phyloP scores from a whole-genome alignment of 768 basidiomycete genomes.

The Tricholoma flavovirens region DNA sequence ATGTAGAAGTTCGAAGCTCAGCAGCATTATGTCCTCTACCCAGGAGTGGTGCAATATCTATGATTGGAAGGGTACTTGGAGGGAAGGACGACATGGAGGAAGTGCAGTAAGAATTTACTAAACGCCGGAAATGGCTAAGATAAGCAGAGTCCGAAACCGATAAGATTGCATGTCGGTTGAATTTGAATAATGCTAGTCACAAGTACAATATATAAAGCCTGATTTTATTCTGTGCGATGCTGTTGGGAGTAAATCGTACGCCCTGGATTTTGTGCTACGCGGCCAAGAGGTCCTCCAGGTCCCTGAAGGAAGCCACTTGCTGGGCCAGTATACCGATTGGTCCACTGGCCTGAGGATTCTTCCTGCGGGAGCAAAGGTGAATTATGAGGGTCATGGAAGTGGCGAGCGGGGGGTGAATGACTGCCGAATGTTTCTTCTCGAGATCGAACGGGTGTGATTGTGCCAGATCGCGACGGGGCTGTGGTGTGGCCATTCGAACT shows the following conservation, averaged over 20 bases:
- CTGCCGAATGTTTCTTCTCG: conserved; percentile 13
- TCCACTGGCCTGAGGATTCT: conserved; percentile 25
- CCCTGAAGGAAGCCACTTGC: conserved; percentile 46
- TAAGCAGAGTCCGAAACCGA: conserved; percentile 7
- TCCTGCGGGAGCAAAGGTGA: conserved; percentile 17
- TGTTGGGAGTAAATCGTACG: conserved; percentile 60
- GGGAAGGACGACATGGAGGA: conserved; percentile 10
- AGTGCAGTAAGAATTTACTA: too few species aligned
- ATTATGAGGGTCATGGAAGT: conserved; percentile 11
- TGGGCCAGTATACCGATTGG: conserved; percentile 42
- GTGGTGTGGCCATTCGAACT: conserved; percentile 20
- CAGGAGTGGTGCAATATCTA: conserved; percentile 66
- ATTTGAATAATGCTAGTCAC: conserved; percentile 2
- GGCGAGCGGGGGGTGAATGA: conserved; percentile 10
- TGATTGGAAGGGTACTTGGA: conserved; percentile 51
- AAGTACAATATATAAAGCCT: neutral
- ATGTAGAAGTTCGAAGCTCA: conserved; percentile 38
- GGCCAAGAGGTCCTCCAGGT: conserved; percentile 35
- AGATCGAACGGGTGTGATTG: conserved; percentile 16
- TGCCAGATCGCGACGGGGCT: conserved; percentile 16
- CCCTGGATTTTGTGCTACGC: conserved; percentile 42
- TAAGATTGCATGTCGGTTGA: conserved; percentile 17
- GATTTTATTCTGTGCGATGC: conserved; percentile 12
- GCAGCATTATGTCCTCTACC: conserved; percentile 24
- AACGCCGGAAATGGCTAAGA: too few species aligned